Evolutionary conservation across 78 protist species (phyloP), one percentile per base, ranked within the genome.

Genomic region (Dictyostelium capitatum): DNA sequence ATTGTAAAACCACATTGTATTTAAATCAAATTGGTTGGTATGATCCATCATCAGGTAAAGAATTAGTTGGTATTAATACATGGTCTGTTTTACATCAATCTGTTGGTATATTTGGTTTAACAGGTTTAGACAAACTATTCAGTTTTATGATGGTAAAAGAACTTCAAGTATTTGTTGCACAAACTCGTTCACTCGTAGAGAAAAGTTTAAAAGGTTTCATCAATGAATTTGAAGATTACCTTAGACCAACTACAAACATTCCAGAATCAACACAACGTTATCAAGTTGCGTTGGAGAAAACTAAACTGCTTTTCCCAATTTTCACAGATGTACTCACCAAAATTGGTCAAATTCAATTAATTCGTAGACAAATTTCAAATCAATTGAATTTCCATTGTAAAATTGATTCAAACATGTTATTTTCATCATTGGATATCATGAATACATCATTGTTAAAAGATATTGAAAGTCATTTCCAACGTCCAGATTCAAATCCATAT

Each of bases 271-370:
- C 69, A 11, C 77, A 80, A 65, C 79, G 89, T 62, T 93, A 93
- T 65, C 79, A 87, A 62, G 69, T 17, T 5, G 96, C 96, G 4
- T 6, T 85, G 17, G 87, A 73, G 17, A 89, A 77, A 47, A 85
- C 84, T 6, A 78, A 77, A n/a, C 41, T 67, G 23, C 65, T 92
- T 41, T 46, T 37, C 56, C 96, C 96, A 57, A 78, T 83, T 59
- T 83, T 89, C 43, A 78, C 54, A 32, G 96, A 93, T 69, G 83
- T 81, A 3, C 28, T 78, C 11, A 78, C 89, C 50, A 84, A 53
- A 30, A 53, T 96, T 37, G 99, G 98, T 14, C 98, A 97, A 65
- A 28, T 70, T 12, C 99, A 98, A 91, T 65, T 98, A 11, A 51
- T 98, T 28, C 73, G 99, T 15, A 80, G 96, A 64, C 97, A 64